Percentiles rank a stretch among this genome's conserved stretches.
Evolutionary conservation across 257 asterid species (phyloP).

Genomic region (Fraxinus quadrangulata): DNA sequence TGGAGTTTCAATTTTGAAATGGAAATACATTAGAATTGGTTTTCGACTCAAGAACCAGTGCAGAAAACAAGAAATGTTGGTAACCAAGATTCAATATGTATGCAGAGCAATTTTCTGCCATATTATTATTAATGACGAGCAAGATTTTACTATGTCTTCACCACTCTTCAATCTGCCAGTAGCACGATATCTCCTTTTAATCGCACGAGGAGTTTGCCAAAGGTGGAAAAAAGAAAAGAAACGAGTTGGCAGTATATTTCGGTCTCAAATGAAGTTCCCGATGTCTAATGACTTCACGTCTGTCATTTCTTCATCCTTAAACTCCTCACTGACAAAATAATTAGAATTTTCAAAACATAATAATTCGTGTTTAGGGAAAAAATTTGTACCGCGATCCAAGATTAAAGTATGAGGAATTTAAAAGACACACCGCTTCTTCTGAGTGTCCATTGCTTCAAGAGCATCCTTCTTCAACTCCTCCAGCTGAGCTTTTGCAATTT

Average conservation of each 20-base stretch:
- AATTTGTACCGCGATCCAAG: not conserved
- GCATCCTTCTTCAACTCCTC: constrained; percentile 86
- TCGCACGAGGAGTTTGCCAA: constrained; percentile 27
- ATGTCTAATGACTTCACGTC: constrained; percentile 77
- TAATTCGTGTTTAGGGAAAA: not conserved
- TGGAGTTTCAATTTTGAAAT: not conserved
- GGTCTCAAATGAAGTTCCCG: constrained; percentile 68
- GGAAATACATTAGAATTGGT: constrained; percentile 16
- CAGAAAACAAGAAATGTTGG: constrained; percentile 27
- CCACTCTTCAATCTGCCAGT: constrained; percentile 37
- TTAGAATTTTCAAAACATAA: constrained; percentile 3
- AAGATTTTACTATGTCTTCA: constrained; percentile 19
- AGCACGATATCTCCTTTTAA: constrained; percentile 32
- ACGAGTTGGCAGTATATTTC: constrained; percentile 10
- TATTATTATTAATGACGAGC: constrained; percentile 35
- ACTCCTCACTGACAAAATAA: constrained; percentile 65
- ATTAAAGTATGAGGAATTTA: not conserved
- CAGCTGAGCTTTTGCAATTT: constrained; percentile 85
- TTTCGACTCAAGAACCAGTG: constrained; percentile 23
- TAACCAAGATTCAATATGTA: constrained; percentile 24
- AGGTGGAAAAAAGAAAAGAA: constrained; percentile 16
- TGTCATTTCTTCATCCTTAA: constrained; percentile 82
- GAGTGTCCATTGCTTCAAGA: constrained; percentile 91
- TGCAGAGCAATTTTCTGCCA: constrained; percentile 31
- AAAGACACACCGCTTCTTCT: constrained; percentile 66